Base-by-base conservation (phyloP, 2,329 filamentous ascomycete genomes). In the Biscogniauxia mediterranea region DNA sequence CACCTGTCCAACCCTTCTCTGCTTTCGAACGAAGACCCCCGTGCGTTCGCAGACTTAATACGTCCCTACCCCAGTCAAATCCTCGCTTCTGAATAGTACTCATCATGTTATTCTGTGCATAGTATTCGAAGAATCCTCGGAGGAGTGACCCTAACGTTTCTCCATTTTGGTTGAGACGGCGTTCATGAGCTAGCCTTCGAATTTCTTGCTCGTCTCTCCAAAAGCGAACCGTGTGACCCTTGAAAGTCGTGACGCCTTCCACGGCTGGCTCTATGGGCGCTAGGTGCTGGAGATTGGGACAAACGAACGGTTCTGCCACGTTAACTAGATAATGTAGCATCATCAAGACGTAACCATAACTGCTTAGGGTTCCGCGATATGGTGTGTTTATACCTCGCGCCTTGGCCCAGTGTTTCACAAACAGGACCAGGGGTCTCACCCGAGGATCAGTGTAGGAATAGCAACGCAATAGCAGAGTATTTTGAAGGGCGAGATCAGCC, bases 281-380 rank as follows among this genome's bases (percentile, higher is more conserved):
- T 8, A 83, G 79, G 58, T 81, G 76, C 71, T 96, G 92, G 1
- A 97, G 81, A 70, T 97, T 97, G 0, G 91, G 92, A 61, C 92
- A 87, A 19, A 97, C 90, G 58, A 92, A 92, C 0, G 93, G 93
- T 54, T 86, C 81, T 0, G 85, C 90, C 57, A 97, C 76, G 68
- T 97, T 96, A 70, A 95, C 87, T 26, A 97, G 84, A 71, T 94
- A 97, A 75, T 97, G 93, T 17, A 97, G 79, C 4, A 96, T 88
- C 93, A 97, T 96, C 49, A 97, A 79, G 5, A 95, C 92, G 75
- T 94, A 97, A 55, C 93, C 93, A 70, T 97, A 97, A 66, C 91
- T 94, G 57, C 90, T 93, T 19, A 97, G 79, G 0, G 92, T 96
- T 51, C 93, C 93, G 46, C 89, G 88, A 72, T 96, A 96, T 1